phyloP scores from a whole-genome alignment of 1,139 yeast species.

The Blastobotrys indianensis region DNA sequence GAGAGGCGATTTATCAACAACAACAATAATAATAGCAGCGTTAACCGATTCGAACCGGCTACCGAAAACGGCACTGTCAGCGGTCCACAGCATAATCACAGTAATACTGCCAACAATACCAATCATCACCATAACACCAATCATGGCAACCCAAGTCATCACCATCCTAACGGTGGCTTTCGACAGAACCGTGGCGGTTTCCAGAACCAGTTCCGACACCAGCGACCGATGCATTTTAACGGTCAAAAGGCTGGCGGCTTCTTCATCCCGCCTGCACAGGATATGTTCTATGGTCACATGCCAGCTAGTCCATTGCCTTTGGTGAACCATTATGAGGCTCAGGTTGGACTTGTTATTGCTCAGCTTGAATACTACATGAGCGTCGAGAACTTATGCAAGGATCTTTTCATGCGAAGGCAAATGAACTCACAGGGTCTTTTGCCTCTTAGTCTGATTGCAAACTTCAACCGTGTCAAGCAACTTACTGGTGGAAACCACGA shows the following conservation, averaged over 20 bases:
- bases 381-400: slow-evolving; percentile 78
- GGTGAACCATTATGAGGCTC: slow-evolving; percentile 23
- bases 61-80: slow-evolving; percentile 1
- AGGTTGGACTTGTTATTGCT: slow-evolving; percentile 30
- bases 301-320: slow-evolving; percentile 16
- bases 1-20: not conserved
- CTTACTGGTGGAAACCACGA: slow-evolving; percentile 46
- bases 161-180: not conserved
- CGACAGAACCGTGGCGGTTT: slow-evolving; percentile 10
- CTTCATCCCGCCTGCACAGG: slow-evolving; percentile 20
- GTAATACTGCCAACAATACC: not conserved
- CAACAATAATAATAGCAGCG: not conserved
- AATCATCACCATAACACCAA: slow-evolving; percentile 5
- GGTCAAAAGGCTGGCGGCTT: slow-evolving; percentile 16
- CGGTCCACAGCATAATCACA: not conserved
- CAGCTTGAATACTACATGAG: slow-evolving; percentile 90
- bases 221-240: slow-evolving; percentile 21
- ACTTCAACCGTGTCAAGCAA: slow-evolving; percentile 67
- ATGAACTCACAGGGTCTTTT: slow-evolving; percentile 78
- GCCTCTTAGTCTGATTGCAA: slow-evolving; percentile 54
- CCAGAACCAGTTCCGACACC: slow-evolving; percentile 3
- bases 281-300: slow-evolving; percentile 19
- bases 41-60: not conserved
- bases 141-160: not conserved
- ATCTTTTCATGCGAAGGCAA: slow-evolving; percentile 67